phyloP scores from a whole-genome alignment of 768 basidiomycete genomes.

The Imleria badia region DNA sequence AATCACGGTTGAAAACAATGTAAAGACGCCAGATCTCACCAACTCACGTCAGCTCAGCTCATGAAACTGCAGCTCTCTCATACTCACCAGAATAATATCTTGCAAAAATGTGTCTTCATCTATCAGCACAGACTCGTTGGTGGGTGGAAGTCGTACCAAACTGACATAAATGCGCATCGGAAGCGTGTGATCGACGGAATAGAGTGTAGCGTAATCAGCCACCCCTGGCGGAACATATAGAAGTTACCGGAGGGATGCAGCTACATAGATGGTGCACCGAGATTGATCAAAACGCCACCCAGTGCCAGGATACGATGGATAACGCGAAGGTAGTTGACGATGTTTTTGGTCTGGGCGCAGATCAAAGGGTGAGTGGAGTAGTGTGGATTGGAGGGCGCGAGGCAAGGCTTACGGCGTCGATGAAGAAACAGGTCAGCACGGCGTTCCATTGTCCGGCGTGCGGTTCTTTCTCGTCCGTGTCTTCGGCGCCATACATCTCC shows the following conservation, averaged over 20 bases:
- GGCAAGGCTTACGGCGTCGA: conserved; percentile 71
- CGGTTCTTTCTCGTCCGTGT: conserved; percentile 53
- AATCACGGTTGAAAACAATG: conserved; percentile 20
- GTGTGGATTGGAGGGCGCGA: conserved; percentile 29
- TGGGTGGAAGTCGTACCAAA: conserved; percentile 2
- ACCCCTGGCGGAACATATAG: conserved; percentile 9
- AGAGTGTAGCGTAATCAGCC: conserved; percentile 8
- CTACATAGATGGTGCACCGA: conserved; percentile 37
- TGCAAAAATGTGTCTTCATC: conserved; percentile 10
- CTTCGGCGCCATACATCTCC: conserved; percentile 74
- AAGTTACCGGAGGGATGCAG: conserved; percentile 15
- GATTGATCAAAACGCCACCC: conserved; percentile 91
- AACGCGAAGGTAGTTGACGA: conserved; percentile 86
- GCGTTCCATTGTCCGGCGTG: conserved; percentile 85
- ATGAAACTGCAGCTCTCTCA: background rate
- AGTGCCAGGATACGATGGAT: conserved; percentile 81
- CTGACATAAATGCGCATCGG: conserved; percentile 15
- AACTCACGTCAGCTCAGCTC: background rate
- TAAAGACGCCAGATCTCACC: conserved; percentile 25
- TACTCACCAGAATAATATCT: conserved; percentile 16
- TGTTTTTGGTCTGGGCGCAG: conserved; percentile 73
- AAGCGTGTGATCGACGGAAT: conserved; percentile 8
- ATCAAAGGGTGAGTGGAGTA: conserved; percentile 28
- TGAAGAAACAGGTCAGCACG: conserved; percentile 93
- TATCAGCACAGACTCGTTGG: background rate